Conservation (phyloP, 306 rosid genomes). For the Astragalus glycyphyllos region DNA sequence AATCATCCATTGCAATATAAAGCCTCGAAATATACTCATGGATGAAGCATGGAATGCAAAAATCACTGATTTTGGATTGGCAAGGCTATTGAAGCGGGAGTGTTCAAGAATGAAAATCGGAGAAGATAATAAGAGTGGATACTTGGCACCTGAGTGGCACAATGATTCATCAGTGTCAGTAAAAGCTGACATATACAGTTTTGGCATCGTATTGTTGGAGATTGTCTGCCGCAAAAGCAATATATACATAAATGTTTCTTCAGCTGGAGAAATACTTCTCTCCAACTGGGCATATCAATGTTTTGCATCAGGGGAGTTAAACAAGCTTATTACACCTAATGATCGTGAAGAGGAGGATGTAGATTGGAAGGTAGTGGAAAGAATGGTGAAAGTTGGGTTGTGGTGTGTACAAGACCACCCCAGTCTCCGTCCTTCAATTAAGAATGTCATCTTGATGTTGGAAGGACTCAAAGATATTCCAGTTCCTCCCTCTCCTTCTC, state of each 20-base stretch:
- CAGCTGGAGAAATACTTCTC: constrained; percentile 33
- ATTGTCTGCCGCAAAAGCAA: constrained; percentile 40
- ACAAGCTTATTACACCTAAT: constrained; percentile 11
- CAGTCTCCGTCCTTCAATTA: constrained; percentile 46
- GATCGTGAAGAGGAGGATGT: constrained; percentile 25
- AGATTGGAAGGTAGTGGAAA: constrained; percentile 47
- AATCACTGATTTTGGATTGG: constrained; percentile 54
- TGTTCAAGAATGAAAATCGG: constrained; percentile 7
- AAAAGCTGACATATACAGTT: constrained; percentile 47
- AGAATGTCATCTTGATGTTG: constrained; percentile 47
- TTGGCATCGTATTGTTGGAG: constrained; percentile 45
- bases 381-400: constrained; percentile 53
- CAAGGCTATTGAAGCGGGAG: constrained; percentile 28
- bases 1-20: constrained; percentile 51
- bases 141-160: constrained; percentile 52
- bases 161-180: constrained; percentile 35
- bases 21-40: constrained; percentile 50
- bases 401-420: constrained; percentile 54
- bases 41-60: constrained; percentile 52
- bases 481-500: constrained; percentile 45
- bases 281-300: constrained; percentile 48
- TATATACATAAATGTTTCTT: constrained; percentile 32
- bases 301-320: constrained; percentile 39
- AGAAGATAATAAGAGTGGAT: constrained; percentile 10
- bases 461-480: constrained; percentile 51